A percentile compares a stretch with the other conserved stretches of the same genome.
These are phyloP conservation scores for Amylocystis lapponica DNA, from an alignment of 768 basidiomycete genomes.

Conservation along the genomic window DNA sequence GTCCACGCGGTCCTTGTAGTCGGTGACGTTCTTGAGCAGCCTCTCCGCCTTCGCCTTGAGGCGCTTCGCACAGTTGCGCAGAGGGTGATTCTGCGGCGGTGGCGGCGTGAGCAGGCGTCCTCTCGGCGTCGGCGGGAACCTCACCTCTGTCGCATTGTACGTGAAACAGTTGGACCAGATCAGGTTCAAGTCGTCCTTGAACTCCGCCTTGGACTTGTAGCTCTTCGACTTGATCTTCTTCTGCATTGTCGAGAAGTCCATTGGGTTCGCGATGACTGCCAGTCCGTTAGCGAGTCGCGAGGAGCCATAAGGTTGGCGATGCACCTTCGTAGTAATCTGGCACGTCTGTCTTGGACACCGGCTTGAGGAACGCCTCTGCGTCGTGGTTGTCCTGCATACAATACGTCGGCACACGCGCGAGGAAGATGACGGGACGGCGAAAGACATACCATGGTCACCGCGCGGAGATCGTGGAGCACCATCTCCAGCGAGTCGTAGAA, in stretches of 20 bases:
- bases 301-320: constrained; percentile 18
- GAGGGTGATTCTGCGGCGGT: constrained; percentile 70
- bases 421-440: constrained; percentile 1
- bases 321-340: constrained; percentile 91
- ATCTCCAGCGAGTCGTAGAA: constrained; percentile 95
- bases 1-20: constrained; percentile 76
- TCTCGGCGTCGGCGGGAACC: constrained; percentile 18
- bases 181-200: constrained; percentile 89
- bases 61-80: constrained; percentile 75
- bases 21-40: constrained; percentile 84
- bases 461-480: constrained; percentile 78
- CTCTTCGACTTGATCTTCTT: constrained; percentile 89
- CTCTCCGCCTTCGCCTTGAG: constrained; percentile 82
- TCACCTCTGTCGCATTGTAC: constrained; percentile 87
- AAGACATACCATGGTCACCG: constrained; percentile 55
- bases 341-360: constrained; percentile 83
- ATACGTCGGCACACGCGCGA: constrained; percentile 22
- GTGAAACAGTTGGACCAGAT: constrained; percentile 95
- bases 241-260: constrained; percentile 92
- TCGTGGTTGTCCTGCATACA: constrained; percentile 70
- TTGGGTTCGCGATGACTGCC: constrained; percentile 86
- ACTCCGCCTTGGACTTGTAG: constrained; percentile 92
- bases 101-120: too few species aligned
- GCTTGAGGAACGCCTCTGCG: constrained; percentile 89
- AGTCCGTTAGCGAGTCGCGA: background rate